Conservation (phyloP, 73 alveolate species). For the Uronychia binucleata region DNA sequence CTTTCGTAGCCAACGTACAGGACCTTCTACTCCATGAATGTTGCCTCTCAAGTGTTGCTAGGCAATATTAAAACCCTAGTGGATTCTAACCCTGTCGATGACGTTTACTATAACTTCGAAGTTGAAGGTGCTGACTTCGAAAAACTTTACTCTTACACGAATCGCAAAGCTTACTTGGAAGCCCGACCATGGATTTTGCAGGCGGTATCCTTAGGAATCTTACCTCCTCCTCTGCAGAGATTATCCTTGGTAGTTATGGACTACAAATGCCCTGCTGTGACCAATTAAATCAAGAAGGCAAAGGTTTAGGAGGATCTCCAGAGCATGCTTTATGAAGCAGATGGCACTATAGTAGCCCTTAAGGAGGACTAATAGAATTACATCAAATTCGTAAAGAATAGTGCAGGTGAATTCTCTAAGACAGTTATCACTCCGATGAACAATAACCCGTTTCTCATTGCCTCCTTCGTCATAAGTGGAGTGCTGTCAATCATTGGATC, state of each 20-base stretch:
- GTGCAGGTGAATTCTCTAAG: neutral
- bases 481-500: neutral
- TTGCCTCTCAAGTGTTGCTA: neutral
- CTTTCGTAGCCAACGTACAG: too few relatives aligned
- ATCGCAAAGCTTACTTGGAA: neutral
- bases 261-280: neutral
- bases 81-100: slow-evolving; percentile 1
- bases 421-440: neutral
- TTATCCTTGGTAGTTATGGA: neutral
- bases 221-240: neutral
- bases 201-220: neutral
- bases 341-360: neutral
- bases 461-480: neutral
- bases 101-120: slow-evolving; percentile 1
- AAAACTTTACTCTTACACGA: neutral
- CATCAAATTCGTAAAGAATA: neutral
- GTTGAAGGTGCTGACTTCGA: slow-evolving; percentile 6
- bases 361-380: neutral
- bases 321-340: neutral
- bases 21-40: neutral
- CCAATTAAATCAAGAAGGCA: neutral
- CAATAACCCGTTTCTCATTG: neutral
- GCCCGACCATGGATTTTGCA: slow-evolving; percentile 20
- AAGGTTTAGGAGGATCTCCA: too few relatives aligned
- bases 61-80: neutral